Evolutionary conservation across 495 filamentous ascomycete species (phyloP).

Genomic region (Trichoderma asperelloides): DNA sequence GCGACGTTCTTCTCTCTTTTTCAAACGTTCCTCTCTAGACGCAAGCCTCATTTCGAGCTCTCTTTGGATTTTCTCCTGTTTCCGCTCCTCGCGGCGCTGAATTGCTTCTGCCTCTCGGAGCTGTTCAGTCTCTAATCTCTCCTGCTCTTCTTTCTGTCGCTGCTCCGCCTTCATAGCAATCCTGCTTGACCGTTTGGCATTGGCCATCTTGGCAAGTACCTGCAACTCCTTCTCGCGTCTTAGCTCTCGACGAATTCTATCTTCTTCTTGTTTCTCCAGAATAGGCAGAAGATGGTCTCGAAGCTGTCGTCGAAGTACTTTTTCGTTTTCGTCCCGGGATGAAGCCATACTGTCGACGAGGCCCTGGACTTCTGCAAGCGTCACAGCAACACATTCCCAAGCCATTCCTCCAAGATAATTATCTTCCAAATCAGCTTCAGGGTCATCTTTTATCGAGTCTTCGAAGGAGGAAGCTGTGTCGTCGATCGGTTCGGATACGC

Average conservation of each 20-base stretch:
- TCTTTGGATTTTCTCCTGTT: constrained; percentile 55
- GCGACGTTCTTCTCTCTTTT: constrained; percentile 73
- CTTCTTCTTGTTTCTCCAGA: constrained; percentile 73
- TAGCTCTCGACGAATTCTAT: constrained; percentile 55
- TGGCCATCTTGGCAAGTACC: constrained; percentile 75
- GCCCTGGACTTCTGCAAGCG: constrained; percentile 60
- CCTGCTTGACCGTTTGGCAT: constrained; percentile 85
- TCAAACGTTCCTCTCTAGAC: constrained; percentile 74
- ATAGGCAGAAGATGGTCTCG: constrained; percentile 70
- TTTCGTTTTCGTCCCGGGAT: constrained; percentile 74
- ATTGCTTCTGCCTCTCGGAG: constrained; percentile 53
- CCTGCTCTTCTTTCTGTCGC: constrained; percentile 63
- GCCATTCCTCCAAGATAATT: constrained; percentile 61
- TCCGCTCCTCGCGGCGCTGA: constrained; percentile 59
- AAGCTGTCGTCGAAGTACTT: constrained; percentile 58
- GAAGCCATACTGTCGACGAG: constrained; percentile 65
- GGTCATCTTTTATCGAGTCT: constrained; percentile 30
- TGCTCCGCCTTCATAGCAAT: constrained; percentile 73
- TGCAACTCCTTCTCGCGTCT: constrained; percentile 72
- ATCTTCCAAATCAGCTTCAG: constrained; percentile 37
- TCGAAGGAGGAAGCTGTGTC: constrained; percentile 34
- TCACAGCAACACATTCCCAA: constrained; percentile 88
- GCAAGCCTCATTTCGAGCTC: constrained; percentile 74
- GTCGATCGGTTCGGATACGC: constrained; percentile 45
- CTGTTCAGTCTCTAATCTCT: constrained; percentile 63